Evolutionary conservation across 768 basidiomycete genomes (phyloP), one percentile per base, ranked within the genome.

Genomic region (Rhizopogon vulgaris): DNA sequence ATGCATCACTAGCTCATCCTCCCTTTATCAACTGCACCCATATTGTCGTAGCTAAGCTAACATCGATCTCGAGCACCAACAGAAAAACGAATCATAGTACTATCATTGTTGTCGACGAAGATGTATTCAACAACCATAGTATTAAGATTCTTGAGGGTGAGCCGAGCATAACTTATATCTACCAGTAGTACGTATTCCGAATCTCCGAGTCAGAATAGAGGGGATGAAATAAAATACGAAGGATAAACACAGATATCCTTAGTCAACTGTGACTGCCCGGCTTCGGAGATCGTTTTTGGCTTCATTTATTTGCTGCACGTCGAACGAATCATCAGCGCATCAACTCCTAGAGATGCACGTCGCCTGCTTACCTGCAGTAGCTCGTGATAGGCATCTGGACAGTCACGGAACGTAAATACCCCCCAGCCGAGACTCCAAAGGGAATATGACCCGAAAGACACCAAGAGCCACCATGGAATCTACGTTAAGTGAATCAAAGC

Each of bases 401-500:
- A 87, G 58, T 91, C 89, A 59, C 79, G 71, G 59, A 89, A 85
- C 2, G 83, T 83, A 57, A 82, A 77, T 39, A 90, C 61, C 2
- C 88, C 89, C 76, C 80, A 79, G 9, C 90, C 88, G 17, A 91
- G 78, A 9, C 83, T 85, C 70, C 81, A 82, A 10, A 91, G 77
- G 15, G 85, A 85, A 63, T 87, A 91, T 1, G 88, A 82, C 11
- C 90, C 90, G 56, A 89, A 89, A 1, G 84, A 73, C 2, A 91
- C 83, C 11, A 91, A 77, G 8, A 88, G 61, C 87, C 87, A 90
- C 84, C 85, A 92, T 3, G 89, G 88, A 28, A 90, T 66, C 89
- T 90, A 51, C n/a, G 42, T 24, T 24, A 11, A 48, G 15, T 47
- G 27, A 32, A 37, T 25, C 11, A 18, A 22, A 25, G 42, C 40